Percentiles rank a stretch among this genome's conserved stretches.
These are phyloP conservation scores for Candida patagonica DNA, from an alignment of 805 yeast species.

Conservation along the genomic window DNA sequence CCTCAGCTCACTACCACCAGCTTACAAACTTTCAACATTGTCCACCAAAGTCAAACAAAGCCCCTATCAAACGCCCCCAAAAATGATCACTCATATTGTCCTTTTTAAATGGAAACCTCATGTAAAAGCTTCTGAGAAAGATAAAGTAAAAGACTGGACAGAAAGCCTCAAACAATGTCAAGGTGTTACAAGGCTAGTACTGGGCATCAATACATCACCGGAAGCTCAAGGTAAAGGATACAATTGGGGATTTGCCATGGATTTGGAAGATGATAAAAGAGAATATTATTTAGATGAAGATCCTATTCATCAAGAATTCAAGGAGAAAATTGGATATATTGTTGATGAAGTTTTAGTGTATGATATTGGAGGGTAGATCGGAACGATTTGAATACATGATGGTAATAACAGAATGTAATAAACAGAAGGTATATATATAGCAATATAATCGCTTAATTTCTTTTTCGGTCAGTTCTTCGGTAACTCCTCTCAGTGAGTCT, in stretches of 20 bases:
- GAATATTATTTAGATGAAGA: not conserved
- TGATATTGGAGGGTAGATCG: not conserved
- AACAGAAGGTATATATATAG: not conserved
- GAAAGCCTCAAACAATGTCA: not conserved
- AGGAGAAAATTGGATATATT: not conserved
- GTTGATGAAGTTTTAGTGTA: not conserved
- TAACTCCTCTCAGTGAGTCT: no score
- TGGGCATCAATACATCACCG: not conserved
- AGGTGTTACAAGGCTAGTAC: not conserved
- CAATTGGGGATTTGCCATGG: not conserved
- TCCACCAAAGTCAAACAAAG: no score
- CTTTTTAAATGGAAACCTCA: conserved; percentile 1
- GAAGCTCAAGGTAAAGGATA: not conserved
- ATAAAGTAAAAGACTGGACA: not conserved
- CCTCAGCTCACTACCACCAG: no score
- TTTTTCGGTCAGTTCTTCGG: no score
- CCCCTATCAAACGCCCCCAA: no score
- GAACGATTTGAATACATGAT: not conserved
- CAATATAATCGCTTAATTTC: not conserved
- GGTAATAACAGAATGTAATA: not conserved
- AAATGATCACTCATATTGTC: not conserved
- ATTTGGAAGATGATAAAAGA: not conserved
- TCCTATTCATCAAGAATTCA: not conserved
- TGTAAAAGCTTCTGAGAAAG: not conserved
- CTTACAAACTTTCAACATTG: no score